Base-by-base conservation (phyloP, 2,329 filamentous ascomycete species). In the Aspergillus sp. region DNA sequence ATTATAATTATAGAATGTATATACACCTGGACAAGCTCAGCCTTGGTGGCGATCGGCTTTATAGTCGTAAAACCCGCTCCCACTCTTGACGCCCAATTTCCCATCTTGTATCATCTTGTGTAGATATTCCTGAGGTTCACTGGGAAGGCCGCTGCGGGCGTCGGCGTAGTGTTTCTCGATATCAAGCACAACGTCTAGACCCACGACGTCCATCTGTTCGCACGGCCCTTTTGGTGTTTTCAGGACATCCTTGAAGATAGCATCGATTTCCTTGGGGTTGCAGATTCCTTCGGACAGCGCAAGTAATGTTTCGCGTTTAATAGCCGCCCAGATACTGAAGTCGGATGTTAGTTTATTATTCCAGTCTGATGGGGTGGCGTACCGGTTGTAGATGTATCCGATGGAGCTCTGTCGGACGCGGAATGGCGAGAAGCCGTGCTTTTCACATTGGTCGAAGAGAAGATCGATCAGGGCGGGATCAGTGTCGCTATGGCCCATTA, bases 191-290 rank as follows among this genome's bases (percentile, higher is more conserved):
- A 76, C 74, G 61, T 77, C 75, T 23, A 78, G 49, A 0, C 75
- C 76, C 21, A 77, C 74, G 3, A 70, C 65, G 56, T 77, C 76
- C 75, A 78, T 77, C 57, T 72, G 68, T 47, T 72, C 73, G 62
- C 71, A 78, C 0, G 73, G 73, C 0, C 76, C 75, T 35, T 70
- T 70, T 7, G 67, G 64, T 0, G 70, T 70, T 33, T 73, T 71
- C 12, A 76, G 62, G 21, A 76, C 69, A 23, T 70, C 66, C 43
- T 73, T 73, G 64, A 72, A 77, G 6, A 77, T 71, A 0, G 60
- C 59, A 60, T 77, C 75, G 2, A 77, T 69, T 48, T 77, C 75
- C 14, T 69, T 56, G 1, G 75, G 74, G 0, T 65, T 65, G 21
- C 65, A 68, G 6, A 77, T 70, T 1, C 72, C 74, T 50, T 77